Evolutionary conservation across 106 monocot genomes (phyloP).

Genomic region (Allium sativum): DNA sequence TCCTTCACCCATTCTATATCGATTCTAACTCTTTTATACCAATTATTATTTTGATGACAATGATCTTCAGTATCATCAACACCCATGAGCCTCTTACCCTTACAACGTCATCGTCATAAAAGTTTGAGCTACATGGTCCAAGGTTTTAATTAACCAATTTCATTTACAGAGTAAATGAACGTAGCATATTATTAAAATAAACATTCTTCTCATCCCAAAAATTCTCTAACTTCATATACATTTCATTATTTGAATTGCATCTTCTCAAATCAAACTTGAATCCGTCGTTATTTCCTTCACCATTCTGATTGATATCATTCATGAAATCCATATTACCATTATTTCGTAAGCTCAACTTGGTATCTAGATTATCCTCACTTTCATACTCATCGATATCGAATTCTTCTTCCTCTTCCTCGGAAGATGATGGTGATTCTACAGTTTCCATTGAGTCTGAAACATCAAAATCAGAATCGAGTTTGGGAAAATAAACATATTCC

Average conservation of each 20-base stretch:
- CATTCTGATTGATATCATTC: conserved; percentile 14
- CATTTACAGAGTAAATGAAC: conserved; percentile 21
- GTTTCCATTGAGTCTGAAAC: background rate
- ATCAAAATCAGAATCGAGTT: background rate
- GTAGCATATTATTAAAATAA: conserved; percentile 28
- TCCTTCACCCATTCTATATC: conserved; percentile 22
- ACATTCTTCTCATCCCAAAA: conserved; percentile 27
- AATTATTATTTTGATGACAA: conserved; percentile 15
- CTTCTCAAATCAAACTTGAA: conserved; percentile 16
- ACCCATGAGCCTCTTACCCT: conserved; percentile 23
- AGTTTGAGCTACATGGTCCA: conserved; percentile 24
- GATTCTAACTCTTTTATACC: conserved; percentile 30
- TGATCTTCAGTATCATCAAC: conserved; percentile 1
- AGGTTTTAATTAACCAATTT: conserved; percentile 32
- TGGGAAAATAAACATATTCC: background rate
- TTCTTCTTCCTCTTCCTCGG: conserved; percentile 39
- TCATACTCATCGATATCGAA: background rate
- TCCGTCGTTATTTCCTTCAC: conserved; percentile 1
- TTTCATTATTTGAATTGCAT: conserved; percentile 16
- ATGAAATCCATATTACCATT: conserved; percentile 17
- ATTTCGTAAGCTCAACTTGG: conserved; percentile 2
- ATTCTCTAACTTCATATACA: conserved; percentile 35
- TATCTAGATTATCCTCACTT: background rate
- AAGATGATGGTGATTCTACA: conserved; percentile 37
- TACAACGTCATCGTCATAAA: conserved; percentile 13